Base-by-base conservation (phyloP, 768 basidiomycete genomes). In the Piloderma croceum region DNA sequence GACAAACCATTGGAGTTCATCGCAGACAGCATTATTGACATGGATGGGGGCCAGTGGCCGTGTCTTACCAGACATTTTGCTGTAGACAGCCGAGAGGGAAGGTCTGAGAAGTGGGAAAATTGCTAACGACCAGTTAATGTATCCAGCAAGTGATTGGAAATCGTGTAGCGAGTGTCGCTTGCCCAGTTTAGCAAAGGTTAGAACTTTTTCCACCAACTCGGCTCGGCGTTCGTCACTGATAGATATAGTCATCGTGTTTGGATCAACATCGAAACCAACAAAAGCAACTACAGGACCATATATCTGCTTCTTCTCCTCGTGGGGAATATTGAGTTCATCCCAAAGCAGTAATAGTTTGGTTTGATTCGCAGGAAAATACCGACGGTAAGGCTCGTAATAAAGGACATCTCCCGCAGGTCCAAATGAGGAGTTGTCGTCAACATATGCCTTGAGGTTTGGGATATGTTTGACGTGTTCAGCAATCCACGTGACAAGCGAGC, bases 201-300 rank as follows among this genome's bases (percentile, higher is more conserved):
- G n/a, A n/a, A n/a, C n/a, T n/a, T n/a, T n/a, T n/a, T n/a, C n/a
- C n/a, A n/a, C n/a, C n/a, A n/a, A n/a, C n/a, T n/a, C n/a, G n/a
- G n/a, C n/a, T n/a, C n/a, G n/a, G n/a, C n/a, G n/a, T n/a, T n/a
- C n/a, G n/a, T n/a, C n/a, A n/a, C n/a, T n/a, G n/a, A n/a, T n/a
- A n/a, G n/a, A n/a, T n/a, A n/a, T n/a, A n/a, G n/a, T n/a, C n/a
- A n/a, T n/a, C n/a, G n/a, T n/a, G n/a, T n/a, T n/a, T n/a, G n/a
- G n/a, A n/a, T n/a, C n/a, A n/a, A 65, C 54, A 1, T 49, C n/a
- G 22, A 65, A 62, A 0, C 63, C 60, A 31, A 65, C 59, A 21
- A 64, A 42, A 1, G 40, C 32, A 6, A 62, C 47, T 3, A 23
- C 20, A 0, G 20, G 3, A 1, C 53, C 58, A 19, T 35, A 53